Evolutionary conservation across 495 filamentous ascomycete genomes (phyloP), one percentile per base, ranked within the genome.

Genomic region (Thermochaetoides thermophila): DNA sequence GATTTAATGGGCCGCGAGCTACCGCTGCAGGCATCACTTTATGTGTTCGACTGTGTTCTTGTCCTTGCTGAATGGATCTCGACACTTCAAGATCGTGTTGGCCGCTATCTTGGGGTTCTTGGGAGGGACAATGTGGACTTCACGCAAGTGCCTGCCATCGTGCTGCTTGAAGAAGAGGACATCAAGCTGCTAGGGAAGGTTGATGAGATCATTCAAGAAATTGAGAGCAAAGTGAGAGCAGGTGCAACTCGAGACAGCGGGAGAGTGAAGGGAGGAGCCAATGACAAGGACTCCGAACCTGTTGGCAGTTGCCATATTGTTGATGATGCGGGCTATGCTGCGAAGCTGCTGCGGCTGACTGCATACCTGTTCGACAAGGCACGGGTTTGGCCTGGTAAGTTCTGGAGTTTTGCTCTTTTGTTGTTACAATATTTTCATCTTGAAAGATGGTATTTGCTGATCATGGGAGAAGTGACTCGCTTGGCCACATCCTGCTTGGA

Each of bases 1-100:
- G 79, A 92, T 39, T 76, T 84, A 38, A 78, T 77, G 2, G 84
- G 79, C 19, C 72, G 85, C 18, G 89, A 96, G 47, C 65, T 97
- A n/a, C 87, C 89, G 1, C 64, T 96, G 17, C 85, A 92, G 43
- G 86, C 84, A 10, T 83, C 82, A 5, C 77, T 97, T 70, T 96
- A 86, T 53, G 72, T 79, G 9, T 92, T 94, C 50, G 89, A 97
- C 47, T 96, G 89, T 46, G 81, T 85, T n/a, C 84, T 93, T 48
- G 84, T 97, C 0, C 74, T 97, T 16, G 87, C 89, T 1, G 89
- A 97, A 55, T 97, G 89, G 89, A 72, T 91, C 26, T 80, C 81
- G 10, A 93, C 87, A 0, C 78, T 97, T 7, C 89, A 97, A 54
- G 85, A 95, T 53, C 80, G 89, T 7, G 82, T 95, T 29, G 91